These are phyloP conservation scores for Ajuga chamaepitys DNA, from an alignment of 257 asterid species.

Conservation along the genomic window DNA sequence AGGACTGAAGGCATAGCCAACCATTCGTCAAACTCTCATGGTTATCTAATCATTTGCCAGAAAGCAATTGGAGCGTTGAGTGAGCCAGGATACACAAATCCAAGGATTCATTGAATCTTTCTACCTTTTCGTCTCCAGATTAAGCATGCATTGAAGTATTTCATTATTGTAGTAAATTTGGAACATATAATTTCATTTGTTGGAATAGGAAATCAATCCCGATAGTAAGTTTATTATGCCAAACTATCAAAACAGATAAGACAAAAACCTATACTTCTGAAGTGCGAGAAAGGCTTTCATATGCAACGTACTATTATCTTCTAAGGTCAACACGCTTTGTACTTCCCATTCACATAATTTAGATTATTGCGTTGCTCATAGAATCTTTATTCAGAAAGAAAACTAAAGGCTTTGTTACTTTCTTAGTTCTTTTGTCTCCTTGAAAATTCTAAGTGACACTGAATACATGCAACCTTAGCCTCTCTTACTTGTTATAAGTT, in stretches of 20 bases:
- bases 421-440: not conserved
- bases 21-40: not conserved
- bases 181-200: not conserved
- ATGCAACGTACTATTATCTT: not conserved
- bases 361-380: not conserved
- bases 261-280: not conserved
- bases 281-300: not conserved
- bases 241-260: not conserved
- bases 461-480: not conserved
- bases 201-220: not conserved
- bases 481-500: not conserved
- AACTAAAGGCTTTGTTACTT: not conserved
- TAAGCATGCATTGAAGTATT: not conserved
- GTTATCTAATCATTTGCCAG: not conserved
- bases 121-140: not conserved
- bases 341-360: not conserved
- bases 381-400: not conserved
- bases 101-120: not conserved
- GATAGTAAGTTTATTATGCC: not conserved
- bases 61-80: not conserved
- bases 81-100: not conserved
- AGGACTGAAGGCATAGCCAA: not conserved
- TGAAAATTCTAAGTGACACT: not conserved
- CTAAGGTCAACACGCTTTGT: not conserved
- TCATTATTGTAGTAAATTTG: not conserved